A percentile compares a stretch with the other conserved stretches of the same genome.
Evolutionary conservation across 2,329 filamentous ascomycete species (phyloP).

Genomic region (Colletotrichum trifolii): DNA sequence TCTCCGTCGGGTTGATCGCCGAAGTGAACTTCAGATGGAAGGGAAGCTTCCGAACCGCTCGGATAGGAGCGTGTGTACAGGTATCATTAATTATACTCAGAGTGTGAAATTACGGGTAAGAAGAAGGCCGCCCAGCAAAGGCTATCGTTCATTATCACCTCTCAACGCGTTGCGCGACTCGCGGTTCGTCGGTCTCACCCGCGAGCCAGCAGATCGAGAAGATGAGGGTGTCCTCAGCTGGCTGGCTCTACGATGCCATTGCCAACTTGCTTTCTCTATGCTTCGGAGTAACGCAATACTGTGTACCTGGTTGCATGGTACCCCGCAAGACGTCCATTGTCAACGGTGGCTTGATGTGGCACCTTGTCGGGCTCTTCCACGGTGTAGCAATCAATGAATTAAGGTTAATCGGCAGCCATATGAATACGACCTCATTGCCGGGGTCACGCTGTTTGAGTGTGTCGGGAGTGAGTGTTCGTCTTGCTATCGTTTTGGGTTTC

Average conservation of each 20-base stretch:
- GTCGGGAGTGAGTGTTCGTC: conserved; percentile 25
- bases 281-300: too few relatives aligned
- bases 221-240: too few relatives aligned
- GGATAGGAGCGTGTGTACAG: neutral
- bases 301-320: too few relatives aligned
- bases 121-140: neutral
- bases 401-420: conserved; percentile 24
- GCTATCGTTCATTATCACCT: too few relatives aligned
- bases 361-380: neutral
- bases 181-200: too few relatives aligned
- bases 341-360: conserved; percentile 11
- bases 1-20: neutral
- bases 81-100: conserved; percentile 1
- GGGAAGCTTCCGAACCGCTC: conserved; percentile 1
- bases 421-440: conserved; percentile 5
- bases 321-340: too few relatives aligned
- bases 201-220: too few relatives aligned
- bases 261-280: too few relatives aligned
- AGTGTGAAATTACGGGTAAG: neutral
- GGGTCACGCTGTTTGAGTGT: neutral
- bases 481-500: conserved; percentile 14
- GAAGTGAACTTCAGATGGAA: conserved; percentile 7
- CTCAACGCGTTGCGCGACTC: too few relatives aligned
- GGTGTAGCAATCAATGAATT: neutral
- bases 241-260: too few relatives aligned